Evolutionary conservation across 306 rosid species (phyloP), one percentile per base, ranked within the genome.

Genomic region (Cajanus cajan): DNA sequence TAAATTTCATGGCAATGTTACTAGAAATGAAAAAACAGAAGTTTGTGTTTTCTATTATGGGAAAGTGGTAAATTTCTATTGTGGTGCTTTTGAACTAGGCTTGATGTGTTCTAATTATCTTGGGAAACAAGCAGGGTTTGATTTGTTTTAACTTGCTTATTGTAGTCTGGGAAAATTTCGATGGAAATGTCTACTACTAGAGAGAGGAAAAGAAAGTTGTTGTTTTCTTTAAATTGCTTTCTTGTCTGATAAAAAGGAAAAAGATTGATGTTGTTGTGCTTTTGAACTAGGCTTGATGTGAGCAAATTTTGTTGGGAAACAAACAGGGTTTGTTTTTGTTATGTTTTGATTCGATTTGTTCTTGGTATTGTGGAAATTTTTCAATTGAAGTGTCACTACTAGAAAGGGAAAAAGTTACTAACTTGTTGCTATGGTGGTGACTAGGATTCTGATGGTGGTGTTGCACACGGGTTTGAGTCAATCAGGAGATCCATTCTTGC

Each of bases 401-500:
- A 15, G 22, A 31, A 33, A 61, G 43, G 2, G 43, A 39, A 33
- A 55, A 19, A 15, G 50, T 54, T 57, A 48, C 63, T 64, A 41
- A 51, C 71, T 6, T 40, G 73, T 6, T 58, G 0, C 65, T 68
- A 41, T 71, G 45, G 7, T 82, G 73, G 57, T 76, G 63, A 59
- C 69, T 86, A 94, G 98, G 94, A 74, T 79, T 87, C 85, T 58
- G 58, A 74, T 69, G 87, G 83, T 19, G 92, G 77, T 13, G 88
- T 70, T 40, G 74, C 85, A 5, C 73, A 72, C 43, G 90, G 90
- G 74, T 77, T 86, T 13, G 89, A 78, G 68, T 86, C 87, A 8
- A 75, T 88, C 2, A 76, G 91, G 54, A 90, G 98, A 88, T 83
- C 97, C 9, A 74, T 92, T 37, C 83, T 94, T 0, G 98, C 97